Evolutionary conservation across 202 grass and related monocot species (phyloP).

Genomic region (Cymbopogon flexuosus): DNA sequence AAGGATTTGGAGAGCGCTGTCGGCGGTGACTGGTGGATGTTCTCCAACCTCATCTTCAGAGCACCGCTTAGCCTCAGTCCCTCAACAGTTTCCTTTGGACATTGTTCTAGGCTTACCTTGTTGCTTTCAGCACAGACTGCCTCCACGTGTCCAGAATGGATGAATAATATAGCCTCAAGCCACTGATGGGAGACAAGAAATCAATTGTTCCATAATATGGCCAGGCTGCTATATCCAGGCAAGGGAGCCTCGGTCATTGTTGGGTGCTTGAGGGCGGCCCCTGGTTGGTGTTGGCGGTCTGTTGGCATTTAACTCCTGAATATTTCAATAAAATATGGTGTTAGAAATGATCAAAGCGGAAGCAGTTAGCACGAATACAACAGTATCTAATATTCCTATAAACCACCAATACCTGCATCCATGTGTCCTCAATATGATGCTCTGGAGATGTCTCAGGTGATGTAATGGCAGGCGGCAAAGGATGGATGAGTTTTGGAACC

Average conservation of each 20-base stretch:
- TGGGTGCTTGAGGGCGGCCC: constrained; percentile 78
- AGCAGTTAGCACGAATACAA: neutral
- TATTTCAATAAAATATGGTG: neutral
- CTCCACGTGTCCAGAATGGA: constrained; percentile 14
- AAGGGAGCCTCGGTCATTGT: constrained; percentile 66
- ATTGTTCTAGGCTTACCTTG: neutral
- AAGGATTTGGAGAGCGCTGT: constrained; percentile 29
- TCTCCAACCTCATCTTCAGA: neutral
- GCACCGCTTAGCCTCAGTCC: constrained; percentile 9
- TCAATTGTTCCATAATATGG: neutral
- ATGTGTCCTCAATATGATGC: constrained; percentile 76
- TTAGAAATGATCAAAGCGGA: constrained; percentile 15
- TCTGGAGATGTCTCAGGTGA: constrained; percentile 76
- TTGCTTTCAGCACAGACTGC: constrained; percentile 3
- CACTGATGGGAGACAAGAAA: constrained; percentile 18
- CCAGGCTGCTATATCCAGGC: constrained; percentile 59
- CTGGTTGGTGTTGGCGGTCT: constrained; percentile 90
- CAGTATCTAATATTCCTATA: neutral
- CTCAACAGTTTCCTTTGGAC: constrained; percentile 5
- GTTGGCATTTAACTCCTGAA: constrained; percentile 91
- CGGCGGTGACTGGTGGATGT: constrained; percentile 1
- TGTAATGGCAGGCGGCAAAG: constrained; percentile 79
- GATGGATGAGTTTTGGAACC: constrained; percentile 98
- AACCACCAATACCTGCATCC: constrained; percentile 80
- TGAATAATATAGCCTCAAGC: constrained; percentile 29